A percentile compares a stretch with the other conserved stretches of the same genome.
These are phyloP conservation scores for Carex myosuroides DNA, from an alignment of 176 grass and related monocot genomes.

Conservation along the genomic window DNA sequence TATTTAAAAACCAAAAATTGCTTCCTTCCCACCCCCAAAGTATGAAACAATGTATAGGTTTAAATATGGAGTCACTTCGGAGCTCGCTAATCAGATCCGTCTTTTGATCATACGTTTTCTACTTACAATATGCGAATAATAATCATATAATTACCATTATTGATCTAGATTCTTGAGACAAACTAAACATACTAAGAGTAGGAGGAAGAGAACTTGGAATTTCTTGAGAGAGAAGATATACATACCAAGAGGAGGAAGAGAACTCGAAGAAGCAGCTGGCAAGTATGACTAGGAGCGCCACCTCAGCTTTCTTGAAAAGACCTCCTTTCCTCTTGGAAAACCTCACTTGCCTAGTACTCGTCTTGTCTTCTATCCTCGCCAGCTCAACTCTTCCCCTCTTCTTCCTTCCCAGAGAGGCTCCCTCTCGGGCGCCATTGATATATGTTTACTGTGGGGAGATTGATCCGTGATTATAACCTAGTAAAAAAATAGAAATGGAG, in stretches of 20 bases:
- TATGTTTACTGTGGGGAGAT: not conserved
- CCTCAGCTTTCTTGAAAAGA: constrained; percentile 42
- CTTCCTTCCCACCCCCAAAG: not conserved
- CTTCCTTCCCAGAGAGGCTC: not conserved
- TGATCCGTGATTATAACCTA: not conserved
- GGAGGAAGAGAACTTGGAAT: not conserved
- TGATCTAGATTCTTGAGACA: not conserved
- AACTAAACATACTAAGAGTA: not conserved
- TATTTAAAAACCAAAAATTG: not conserved
- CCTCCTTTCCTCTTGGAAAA: constrained; percentile 34
- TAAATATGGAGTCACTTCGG: too few species aligned
- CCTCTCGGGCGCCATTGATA: not conserved
- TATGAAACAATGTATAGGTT: not conserved
- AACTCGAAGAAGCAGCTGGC: constrained; percentile 6
- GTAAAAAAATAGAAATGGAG: not conserved
- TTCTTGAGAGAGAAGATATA: not conserved
- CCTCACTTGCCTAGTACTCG: constrained; percentile 2
- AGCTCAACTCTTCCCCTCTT: constrained; percentile 1
- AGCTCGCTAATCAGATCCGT: not conserved
- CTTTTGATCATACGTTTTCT: not conserved
- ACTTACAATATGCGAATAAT: not conserved
- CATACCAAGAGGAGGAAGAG: constrained; percentile 8
- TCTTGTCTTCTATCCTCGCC: constrained; percentile 16
- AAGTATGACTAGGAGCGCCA: constrained; percentile 38
- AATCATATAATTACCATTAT: too few species aligned